A percentile compares a stretch with the other conserved stretches of the same genome.
Evolutionary conservation across 2,329 filamentous ascomycete species (phyloP).

Genomic region (Dactylonectria macrodidyma): DNA sequence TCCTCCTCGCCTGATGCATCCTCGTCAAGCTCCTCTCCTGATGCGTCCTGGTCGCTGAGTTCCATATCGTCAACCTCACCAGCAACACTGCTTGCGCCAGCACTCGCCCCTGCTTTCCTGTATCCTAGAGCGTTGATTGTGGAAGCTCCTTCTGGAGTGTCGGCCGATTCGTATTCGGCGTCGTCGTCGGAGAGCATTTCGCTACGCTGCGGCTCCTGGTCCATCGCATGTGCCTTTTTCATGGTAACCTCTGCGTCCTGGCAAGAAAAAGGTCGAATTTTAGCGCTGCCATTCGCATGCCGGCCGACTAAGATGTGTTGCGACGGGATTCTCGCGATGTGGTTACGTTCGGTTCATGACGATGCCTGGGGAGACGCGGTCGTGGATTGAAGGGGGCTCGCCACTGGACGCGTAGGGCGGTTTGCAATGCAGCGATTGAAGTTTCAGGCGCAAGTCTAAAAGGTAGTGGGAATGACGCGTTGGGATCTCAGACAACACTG

Average conservation of each 20-base stretch:
- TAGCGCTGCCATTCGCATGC: conserved; percentile 49
- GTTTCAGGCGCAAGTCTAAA: conserved; percentile 4
- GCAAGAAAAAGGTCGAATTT: conserved; percentile 34
- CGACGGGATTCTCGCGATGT: conserved; percentile 41
- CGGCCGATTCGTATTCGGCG: conserved; percentile 58
- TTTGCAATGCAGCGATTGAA: conserved; percentile 16
- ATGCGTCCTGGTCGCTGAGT: conserved; percentile 57
- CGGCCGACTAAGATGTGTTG: conserved; percentile 41
- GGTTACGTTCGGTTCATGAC: conserved; percentile 46
- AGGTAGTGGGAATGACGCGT: conserved; percentile 26
- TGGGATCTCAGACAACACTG: conserved; percentile 23
- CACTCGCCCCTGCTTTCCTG: conserved; percentile 7
- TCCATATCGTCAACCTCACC: conserved; percentile 54
- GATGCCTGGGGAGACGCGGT: conserved; percentile 40
- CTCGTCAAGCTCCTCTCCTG: conserved; percentile 59
- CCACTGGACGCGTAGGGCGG: conserved; percentile 16
- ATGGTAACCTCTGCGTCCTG: conserved; percentile 55
- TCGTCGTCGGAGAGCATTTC: conserved; percentile 67
- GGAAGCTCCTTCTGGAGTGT: conserved; percentile 50
- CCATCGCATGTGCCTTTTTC: conserved; percentile 68
- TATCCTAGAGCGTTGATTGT: conserved; percentile 42
- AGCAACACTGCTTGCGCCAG: conserved; percentile 11
- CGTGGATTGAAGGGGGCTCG: conserved; percentile 33
- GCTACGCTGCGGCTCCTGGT: conserved; percentile 72
- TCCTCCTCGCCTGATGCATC: conserved; percentile 62